Conservation (phyloP, 495 filamentous ascomycete genomes). For the Hyaloscypha variabilis region DNA sequence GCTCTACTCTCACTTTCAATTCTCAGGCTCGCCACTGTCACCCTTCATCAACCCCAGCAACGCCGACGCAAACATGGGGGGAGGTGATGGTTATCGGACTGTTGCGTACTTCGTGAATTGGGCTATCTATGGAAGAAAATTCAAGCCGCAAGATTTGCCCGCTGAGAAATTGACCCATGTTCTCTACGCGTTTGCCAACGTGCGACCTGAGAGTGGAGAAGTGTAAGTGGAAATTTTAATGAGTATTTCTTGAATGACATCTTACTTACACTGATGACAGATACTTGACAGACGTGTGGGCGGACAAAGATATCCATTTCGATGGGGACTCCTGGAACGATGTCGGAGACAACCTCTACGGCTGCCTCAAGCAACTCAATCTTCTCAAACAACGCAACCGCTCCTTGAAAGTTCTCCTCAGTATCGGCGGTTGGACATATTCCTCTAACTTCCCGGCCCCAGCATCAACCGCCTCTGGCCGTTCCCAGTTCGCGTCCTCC, state of each 20-base stretch:
- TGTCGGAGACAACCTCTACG: constrained; percentile 76
- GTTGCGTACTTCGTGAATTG: constrained; percentile 86
- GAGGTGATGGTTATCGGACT: constrained; percentile 58
- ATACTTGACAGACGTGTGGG: constrained; percentile 81
- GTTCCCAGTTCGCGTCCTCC: constrained; percentile 66
- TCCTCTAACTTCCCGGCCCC: constrained; percentile 81
- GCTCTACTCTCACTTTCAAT: constrained; percentile 15
- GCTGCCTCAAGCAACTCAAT: constrained; percentile 91
- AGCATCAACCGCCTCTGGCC: constrained; percentile 63
- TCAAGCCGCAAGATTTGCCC: constrained; percentile 85
- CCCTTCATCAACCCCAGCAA: not conserved
- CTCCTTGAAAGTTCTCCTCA: constrained; percentile 87
- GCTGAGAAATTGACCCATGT: constrained; percentile 89
- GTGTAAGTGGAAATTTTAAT: constrained; percentile 43
- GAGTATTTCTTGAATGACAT: not conserved
- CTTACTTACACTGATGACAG: constrained; percentile 35
- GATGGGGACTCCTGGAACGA: constrained; percentile 76
- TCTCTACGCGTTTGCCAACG: constrained; percentile 74
- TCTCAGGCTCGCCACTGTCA: constrained; percentile 6
- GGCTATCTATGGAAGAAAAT: constrained; percentile 91
- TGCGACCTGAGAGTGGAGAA: constrained; percentile 64
- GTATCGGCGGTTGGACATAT: constrained; percentile 97
- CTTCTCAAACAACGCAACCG: constrained; percentile 87
- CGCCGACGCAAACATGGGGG: constrained; percentile 41
- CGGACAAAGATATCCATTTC: constrained; percentile 89